These are phyloP conservation scores for Colletotrichum tanaceti DNA, from an alignment of 2,329 filamentous ascomycete genomes.

Conservation along the genomic window DNA sequence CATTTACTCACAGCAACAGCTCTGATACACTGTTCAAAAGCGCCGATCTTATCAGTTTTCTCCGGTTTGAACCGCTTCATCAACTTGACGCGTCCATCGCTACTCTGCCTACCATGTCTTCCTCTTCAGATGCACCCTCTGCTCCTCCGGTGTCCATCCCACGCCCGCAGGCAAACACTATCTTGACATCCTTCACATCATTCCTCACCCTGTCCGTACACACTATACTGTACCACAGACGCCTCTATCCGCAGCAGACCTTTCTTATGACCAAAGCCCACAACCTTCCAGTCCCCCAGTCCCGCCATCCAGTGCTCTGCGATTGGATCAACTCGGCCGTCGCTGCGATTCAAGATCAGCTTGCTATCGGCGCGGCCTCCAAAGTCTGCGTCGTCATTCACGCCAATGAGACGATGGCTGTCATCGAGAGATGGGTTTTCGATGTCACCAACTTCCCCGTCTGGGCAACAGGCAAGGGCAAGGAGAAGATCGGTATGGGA, in stretches of 20 bases:
- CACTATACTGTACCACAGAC: conserved; percentile 85
- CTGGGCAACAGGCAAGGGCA: conserved; percentile 46
- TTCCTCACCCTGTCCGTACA: conserved; percentile 88
- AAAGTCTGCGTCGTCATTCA: conserved; percentile 64
- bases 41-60: no score
- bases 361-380: conserved; percentile 66
- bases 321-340: conserved; percentile 87
- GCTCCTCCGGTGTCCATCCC: conserved; percentile 46
- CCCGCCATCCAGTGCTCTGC: conserved; percentile 86
- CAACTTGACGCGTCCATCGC: neutral
- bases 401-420: conserved; percentile 50
- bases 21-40: no score
- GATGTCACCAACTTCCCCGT: conserved; percentile 65
- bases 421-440: conserved; percentile 73
- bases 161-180: conserved; percentile 59
- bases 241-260: conserved; percentile 79
- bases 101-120: conserved; percentile 19
- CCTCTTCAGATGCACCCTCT: conserved; percentile 21
- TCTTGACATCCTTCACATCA: conserved; percentile 77
- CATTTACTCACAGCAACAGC: neutral
- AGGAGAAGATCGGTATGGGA: conserved; percentile 44
- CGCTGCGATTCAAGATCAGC: conserved; percentile 75
- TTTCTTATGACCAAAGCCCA: conserved; percentile 85
- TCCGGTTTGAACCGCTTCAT: no score
- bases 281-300: conserved; percentile 86